Evolutionary conservation across 768 basidiomycete species (phyloP).

Genomic region (Glaciozyma martinii): DNA sequence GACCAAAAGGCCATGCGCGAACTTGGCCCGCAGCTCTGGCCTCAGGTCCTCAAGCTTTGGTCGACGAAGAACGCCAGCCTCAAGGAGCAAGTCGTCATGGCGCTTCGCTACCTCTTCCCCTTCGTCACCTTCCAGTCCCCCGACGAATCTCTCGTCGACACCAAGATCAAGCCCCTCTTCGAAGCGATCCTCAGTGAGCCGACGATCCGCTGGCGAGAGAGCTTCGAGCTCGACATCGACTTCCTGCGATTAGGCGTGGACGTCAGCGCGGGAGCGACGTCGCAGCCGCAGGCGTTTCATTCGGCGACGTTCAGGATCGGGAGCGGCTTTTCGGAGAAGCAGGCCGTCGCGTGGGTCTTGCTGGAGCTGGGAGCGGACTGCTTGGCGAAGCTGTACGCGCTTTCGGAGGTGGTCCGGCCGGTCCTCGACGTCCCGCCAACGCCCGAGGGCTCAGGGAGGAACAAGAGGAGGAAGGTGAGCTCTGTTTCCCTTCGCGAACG

Average conservation of each 20-base stretch:
- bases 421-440: background rate
- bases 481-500: background rate
- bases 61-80: slow-evolving; percentile 61
- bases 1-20: slow-evolving; percentile 50
- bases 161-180: slow-evolving; percentile 20
- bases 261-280: background rate
- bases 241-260: background rate
- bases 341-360: slow-evolving; percentile 69
- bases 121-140: slow-evolving; percentile 46
- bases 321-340: slow-evolving; percentile 57
- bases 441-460: background rate
- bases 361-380: slow-evolving; percentile 67
- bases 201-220: slow-evolving; percentile 25
- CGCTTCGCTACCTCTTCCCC: slow-evolving; percentile 63
- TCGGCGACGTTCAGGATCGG: slow-evolving; percentile 63
- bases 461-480: slow-evolving; percentile 25
- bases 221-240: slow-evolving; percentile 26
- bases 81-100: slow-evolving; percentile 70
- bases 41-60: slow-evolving; percentile 62
- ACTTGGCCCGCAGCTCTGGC: slow-evolving; percentile 59
- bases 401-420: background rate
- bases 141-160: background rate
- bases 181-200: slow-evolving; percentile 25
- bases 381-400: slow-evolving; percentile 1
- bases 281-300: slow-evolving; percentile 45